A percentile compares a stretch with the other conserved stretches of the same genome.
Conservation (phyloP, 164 flowering plant species). For the Vitis riparia region DNA sequence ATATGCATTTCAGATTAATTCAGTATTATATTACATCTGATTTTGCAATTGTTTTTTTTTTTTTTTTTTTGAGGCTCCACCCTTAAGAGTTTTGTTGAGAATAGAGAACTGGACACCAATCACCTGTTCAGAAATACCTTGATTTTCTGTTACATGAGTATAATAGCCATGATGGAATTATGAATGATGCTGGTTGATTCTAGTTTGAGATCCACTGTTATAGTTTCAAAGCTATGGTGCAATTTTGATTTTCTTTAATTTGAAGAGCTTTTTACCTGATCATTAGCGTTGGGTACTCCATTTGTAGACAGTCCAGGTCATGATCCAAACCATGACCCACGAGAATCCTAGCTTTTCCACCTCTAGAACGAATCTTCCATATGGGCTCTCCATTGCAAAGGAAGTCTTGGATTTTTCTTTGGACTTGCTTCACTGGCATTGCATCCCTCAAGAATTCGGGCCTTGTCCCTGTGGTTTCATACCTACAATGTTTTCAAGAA, state of each 20-base stretch:
- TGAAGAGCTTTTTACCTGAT: slow-evolving; percentile 46
- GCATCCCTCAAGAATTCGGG: slow-evolving; percentile 75
- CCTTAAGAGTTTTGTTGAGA: too few species aligned
- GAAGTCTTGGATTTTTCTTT: slow-evolving; percentile 72
- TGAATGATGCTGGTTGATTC: too few species aligned
- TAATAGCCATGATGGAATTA: too few species aligned
- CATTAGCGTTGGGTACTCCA: slow-evolving; percentile 68
- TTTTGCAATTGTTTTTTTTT: not conserved
- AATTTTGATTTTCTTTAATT: too few species aligned
- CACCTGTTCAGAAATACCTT: too few species aligned
- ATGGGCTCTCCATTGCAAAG: slow-evolving; percentile 82
- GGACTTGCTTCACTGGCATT: slow-evolving; percentile 67
- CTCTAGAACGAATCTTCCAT: slow-evolving; percentile 73
- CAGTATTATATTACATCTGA: too few species aligned
- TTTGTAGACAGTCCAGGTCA: slow-evolving; percentile 69
- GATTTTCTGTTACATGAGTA: too few species aligned
- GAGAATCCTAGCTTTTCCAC: slow-evolving; percentile 80
- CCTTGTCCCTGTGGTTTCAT: slow-evolving; percentile 78
- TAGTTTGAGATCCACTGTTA: too few species aligned
- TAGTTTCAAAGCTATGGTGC: too few species aligned
- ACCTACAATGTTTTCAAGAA: slow-evolving; percentile 35
- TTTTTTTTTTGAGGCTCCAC: too few species aligned
- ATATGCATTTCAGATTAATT: not conserved
- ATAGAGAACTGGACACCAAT: too few species aligned
- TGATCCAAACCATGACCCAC: slow-evolving; percentile 91